Percentiles rank a stretch among this genome's conserved stretches.
phyloP scores from a whole-genome alignment of 768 basidiomycete species.

The Serendipita sp. region DNA sequence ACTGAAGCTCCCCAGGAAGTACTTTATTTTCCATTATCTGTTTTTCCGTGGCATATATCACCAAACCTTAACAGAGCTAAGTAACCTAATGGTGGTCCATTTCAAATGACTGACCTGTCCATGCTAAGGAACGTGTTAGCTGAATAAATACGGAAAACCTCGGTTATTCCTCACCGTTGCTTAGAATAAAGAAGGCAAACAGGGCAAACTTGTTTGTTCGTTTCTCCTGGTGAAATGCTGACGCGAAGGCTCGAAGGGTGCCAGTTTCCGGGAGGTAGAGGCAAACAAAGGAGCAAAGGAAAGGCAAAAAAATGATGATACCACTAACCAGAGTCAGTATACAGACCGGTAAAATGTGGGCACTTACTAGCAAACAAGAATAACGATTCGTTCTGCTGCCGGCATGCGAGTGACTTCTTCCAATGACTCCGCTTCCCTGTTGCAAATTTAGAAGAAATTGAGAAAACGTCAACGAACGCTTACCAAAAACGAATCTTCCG shows the following conservation, averaged over 20 bases:
- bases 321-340: background rate
- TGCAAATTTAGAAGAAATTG: background rate
- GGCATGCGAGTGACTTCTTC: background rate
- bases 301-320: conserved; percentile 4
- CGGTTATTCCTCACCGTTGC: background rate
- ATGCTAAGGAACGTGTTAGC: background rate
- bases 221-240: background rate
- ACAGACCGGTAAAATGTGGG: background rate
- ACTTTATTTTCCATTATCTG: background rate
- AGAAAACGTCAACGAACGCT: background rate
- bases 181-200: background rate
- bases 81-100: background rate
- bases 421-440: background rate
- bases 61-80: background rate
- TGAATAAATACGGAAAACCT: too few species aligned
- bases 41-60: background rate
- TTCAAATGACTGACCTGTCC: background rate
- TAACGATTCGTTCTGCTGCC: background rate
- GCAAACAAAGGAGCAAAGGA: conserved; percentile 1
- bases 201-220: conserved; percentile 2
- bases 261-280: background rate
- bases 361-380: conserved; percentile 1
- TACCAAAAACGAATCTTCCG: background rate
- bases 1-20: background rate
- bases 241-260: conserved; percentile 2